These are phyloP conservation scores for Suillus sp. DNA, from an alignment of 768 basidiomycete species.

Conservation along the genomic window DNA sequence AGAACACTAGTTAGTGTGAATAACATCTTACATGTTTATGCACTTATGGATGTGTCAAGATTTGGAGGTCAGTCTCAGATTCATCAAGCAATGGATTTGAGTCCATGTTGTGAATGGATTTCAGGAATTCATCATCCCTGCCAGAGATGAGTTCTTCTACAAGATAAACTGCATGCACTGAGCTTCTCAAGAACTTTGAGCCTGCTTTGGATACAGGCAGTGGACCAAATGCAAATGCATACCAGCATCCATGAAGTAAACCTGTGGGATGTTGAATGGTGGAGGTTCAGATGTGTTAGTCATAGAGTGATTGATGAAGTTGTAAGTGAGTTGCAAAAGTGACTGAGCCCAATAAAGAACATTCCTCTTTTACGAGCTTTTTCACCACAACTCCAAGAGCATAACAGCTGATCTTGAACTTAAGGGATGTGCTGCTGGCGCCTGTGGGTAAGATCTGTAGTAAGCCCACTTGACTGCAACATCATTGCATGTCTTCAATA, in stretches of 20 bases:
- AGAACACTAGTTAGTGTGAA: neutral
- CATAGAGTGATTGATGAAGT: conserved; percentile 9
- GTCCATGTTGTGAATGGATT: conserved; percentile 29
- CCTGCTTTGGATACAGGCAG: neutral
- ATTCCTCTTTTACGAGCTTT: conserved; percentile 3
- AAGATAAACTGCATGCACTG: neutral
- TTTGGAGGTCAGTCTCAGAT: conserved; percentile 26
- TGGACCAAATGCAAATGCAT: conserved; percentile 5
- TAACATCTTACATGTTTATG: neutral
- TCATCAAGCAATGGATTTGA: conserved; percentile 10
- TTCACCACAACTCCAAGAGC: neutral
- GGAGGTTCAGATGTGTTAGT: neutral
- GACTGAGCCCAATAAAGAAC: conserved; percentile 11
- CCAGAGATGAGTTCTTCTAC: conserved; percentile 14
- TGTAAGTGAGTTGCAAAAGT: conserved; percentile 11
- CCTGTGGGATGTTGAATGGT: conserved; percentile 8
- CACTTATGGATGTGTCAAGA: conserved; percentile 14
- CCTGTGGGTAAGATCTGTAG: neutral
- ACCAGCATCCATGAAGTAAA: conserved; percentile 9
- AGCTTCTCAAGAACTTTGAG: neutral
- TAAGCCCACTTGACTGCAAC: neutral
- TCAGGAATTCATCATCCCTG: conserved; percentile 20
- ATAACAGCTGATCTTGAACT: neutral
- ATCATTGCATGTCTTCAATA: neutral
- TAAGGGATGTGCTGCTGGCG: neutral